Evolutionary conservation across 352 stramenopile genomes (phyloP).

Genomic region (Phytopythium litorale): DNA sequence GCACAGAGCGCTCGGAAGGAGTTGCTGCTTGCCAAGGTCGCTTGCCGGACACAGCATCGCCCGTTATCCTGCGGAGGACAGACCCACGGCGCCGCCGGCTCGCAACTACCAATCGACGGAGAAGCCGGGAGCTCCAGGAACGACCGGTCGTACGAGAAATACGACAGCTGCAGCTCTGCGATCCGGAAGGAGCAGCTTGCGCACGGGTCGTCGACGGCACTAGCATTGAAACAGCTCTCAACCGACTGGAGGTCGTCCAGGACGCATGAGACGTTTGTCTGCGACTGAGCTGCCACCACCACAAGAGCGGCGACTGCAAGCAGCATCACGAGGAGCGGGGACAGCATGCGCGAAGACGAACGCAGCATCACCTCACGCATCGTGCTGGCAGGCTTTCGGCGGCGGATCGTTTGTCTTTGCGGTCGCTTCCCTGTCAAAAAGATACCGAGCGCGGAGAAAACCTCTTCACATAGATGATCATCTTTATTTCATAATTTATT

Average conservation of each 20-base stretch:
- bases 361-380: not conserved
- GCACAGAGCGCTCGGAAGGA: constrained; percentile 11
- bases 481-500: not conserved
- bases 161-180: not conserved
- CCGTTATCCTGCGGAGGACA: constrained; percentile 10
- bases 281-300: not conserved
- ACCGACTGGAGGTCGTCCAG: not conserved
- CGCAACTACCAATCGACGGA: constrained; percentile 2
- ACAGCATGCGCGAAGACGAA: not conserved
- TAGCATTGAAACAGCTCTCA: constrained; percentile 2
- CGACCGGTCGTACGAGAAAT: not conserved
- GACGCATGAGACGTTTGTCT: not conserved
- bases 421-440: not conserved
- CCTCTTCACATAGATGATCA: not conserved
- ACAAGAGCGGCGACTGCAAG: not conserved
- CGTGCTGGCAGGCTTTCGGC: not conserved
- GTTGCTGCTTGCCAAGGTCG: constrained; percentile 1
- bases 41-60: constrained; percentile 12
- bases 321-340: not conserved
- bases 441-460: not conserved
- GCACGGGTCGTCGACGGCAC: not conserved
- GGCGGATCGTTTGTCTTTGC: not conserved
- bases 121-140: not conserved
- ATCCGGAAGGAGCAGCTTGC: not conserved
- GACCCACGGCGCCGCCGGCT: constrained; percentile 15